Evolutionary conservation across 2,329 filamentous ascomycete species (phyloP).

Genomic region (Scedosporium minutisporum): DNA sequence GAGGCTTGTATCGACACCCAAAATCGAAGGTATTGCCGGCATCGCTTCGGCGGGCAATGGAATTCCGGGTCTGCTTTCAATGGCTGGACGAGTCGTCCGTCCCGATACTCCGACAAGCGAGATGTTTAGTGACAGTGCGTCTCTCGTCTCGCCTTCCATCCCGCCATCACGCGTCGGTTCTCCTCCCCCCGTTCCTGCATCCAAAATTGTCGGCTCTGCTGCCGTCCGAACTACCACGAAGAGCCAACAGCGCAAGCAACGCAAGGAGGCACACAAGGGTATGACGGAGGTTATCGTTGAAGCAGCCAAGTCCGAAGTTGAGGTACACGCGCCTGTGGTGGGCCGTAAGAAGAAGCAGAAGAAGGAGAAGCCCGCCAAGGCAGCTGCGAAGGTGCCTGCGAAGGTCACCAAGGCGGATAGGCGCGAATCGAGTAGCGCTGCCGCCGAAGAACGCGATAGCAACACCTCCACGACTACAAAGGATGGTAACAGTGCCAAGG

Average conservation of each 20-base stretch:
- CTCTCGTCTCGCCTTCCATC: conserved; percentile 60
- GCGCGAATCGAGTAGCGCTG: neutral
- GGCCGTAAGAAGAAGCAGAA: conserved; percentile 80
- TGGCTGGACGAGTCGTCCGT: conserved; percentile 27
- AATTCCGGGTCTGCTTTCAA: neutral
- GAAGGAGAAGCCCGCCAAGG: conserved; percentile 48
- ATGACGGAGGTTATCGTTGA: conserved; percentile 47
- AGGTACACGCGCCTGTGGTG: conserved; percentile 61
- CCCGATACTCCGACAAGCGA: conserved; percentile 70
- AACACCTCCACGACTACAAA: conserved; percentile 20
- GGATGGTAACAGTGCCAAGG: conserved; percentile 8
- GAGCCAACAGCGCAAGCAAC: conserved; percentile 69
- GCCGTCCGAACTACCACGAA: conserved; percentile 63
- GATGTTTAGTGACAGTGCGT: conserved; percentile 66
- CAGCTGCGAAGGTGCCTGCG: conserved; percentile 11
- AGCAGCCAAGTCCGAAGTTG: conserved; percentile 38
- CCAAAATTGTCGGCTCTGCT: conserved; percentile 54
- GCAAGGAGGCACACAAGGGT: conserved; percentile 57
- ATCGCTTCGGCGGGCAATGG: neutral
- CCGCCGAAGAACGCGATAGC: conserved; percentile 28
- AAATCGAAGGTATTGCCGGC: conserved; percentile 39
- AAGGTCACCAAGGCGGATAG: conserved; percentile 1
- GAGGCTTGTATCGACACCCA: conserved; percentile 59
- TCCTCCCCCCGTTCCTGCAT: conserved; percentile 40
- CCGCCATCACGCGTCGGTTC: conserved; percentile 61